Conservation (phyloP, 306 rosid species). For the Vigna reflexopilosa region DNA sequence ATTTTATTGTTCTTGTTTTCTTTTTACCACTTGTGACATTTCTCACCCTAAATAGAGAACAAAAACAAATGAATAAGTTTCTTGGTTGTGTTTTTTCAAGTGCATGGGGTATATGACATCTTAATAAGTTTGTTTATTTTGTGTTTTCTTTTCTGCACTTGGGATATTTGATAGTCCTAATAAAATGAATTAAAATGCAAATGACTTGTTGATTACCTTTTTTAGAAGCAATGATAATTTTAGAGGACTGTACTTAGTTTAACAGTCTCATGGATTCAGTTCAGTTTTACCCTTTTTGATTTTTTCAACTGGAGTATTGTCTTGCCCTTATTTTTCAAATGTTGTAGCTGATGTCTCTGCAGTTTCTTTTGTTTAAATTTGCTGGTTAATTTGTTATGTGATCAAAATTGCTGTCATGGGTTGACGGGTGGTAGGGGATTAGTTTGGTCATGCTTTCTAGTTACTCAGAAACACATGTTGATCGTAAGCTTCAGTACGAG, state of each 20-base stretch:
- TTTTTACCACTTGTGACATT: conserved; percentile 25
- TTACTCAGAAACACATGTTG: not conserved
- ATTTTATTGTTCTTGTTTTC: not conserved
- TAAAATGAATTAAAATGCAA: conserved; percentile 40
- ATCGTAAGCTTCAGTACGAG: conserved; percentile 12
- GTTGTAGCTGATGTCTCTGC: not conserved
- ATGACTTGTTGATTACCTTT: not conserved
- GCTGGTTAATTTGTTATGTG: conserved; percentile 4
- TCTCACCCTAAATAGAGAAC: not conserved
- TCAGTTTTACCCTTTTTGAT: conserved; percentile 29
- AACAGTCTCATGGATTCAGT: not conserved
- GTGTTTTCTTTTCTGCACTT: too few relatives aligned
- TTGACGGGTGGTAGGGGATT: too few relatives aligned
- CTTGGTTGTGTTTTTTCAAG: not conserved
- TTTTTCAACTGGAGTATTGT: conserved; percentile 5
- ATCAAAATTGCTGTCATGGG: not conserved
- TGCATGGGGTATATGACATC: conserved; percentile 26
- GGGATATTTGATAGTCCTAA: too few relatives aligned
- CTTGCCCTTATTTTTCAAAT: conserved; percentile 4
- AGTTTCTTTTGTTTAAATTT: conserved; percentile 8
- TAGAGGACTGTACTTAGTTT: conserved; percentile 6
- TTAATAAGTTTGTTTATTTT: not conserved
- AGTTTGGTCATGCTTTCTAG: too few relatives aligned
- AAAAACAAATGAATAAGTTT: not conserved
- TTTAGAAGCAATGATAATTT: conserved; percentile 18